Base-by-base conservation (phyloP, 106 monocot genomes). In the Dioscorea dumetorum region DNA sequence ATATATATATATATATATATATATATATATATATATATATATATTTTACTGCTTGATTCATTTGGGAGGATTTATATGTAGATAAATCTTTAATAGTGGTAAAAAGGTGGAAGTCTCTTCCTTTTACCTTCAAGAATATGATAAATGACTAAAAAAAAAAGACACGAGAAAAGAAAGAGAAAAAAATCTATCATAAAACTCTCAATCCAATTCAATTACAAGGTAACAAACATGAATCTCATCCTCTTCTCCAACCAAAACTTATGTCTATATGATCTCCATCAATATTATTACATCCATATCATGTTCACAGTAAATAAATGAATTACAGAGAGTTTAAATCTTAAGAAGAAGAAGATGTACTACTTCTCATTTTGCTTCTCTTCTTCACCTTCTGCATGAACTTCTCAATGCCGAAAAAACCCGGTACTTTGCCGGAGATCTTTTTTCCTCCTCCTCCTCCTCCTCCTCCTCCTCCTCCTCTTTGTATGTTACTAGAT, bases 331-430 rank as follows among this genome's bases (percentile, higher is more conserved):
- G 32, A 62, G 15, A 62, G 17, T 28, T 28, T 28, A 28, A 28
- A 28, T 28, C 28, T 28, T 3, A 28, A 28, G 28, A 28, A 28
- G 28, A 28, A 28, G 28, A 28, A 28, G 28, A 28, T 28, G 28
- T 3, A 28, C 28, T 3, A 28, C 28, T 22, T 15, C 33, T 24
- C 62, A 28, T 62, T 17, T 62, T 24, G 32, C 62, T 62, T 16
- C 24, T 62, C 62, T 62, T 62, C 62, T 62, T 62, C 33, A 62
- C 11, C 33, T 62, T 62, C 31, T 24, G 33, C 62, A 62, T 16
- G 0, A 62, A 31, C 24, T 17, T 62, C 32, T 12, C 62, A 31
- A 62, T 62, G 24, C 62, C 24, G 14, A 24, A 62, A 32, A 31
- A 17, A 32, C 62, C 12, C 23, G 23, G 62, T 24, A 31, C 62